Base-by-base conservation (phyloP, 2,329 filamentous ascomycete genomes). In the Samsoniella hepiali region DNA sequence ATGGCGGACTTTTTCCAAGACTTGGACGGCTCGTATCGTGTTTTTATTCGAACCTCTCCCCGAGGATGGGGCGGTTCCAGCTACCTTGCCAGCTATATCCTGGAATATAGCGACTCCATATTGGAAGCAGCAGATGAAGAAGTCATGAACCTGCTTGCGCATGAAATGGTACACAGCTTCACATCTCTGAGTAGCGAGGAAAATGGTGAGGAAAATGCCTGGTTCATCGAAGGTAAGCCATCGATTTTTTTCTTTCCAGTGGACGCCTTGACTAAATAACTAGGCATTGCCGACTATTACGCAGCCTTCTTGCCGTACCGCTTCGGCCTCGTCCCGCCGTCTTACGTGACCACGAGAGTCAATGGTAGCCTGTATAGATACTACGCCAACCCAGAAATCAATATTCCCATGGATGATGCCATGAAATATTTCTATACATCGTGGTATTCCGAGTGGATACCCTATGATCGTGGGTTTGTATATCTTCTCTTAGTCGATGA, bases 111-210 rank as follows among this genome's bases (percentile, higher is more conserved):
- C 29, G 49, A 61, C 11, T 57, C 53, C 10, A 67, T 42, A 9
- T 47, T 36, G 22, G 38, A 51, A 8, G 44, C 57, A 17, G 38
- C 51, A 44, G 59, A 66, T 22, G 56, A 67, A 7, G 32, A 54
- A 13, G 49, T 65, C 11, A 51, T 53, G 13, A 17, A 36, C 5
- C 15, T 65, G 17, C 63, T 67, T n/a, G 65, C 62, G 5, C 65
- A 67, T 34, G 63, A 65, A 53, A 67, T 67, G 65, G 58, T 67
- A 3, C 65, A 67, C 36, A 65, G 65, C 58, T 67, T 66, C 47
- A 62, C 62, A 3, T 10, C 2, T n/a, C 44, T 64, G 6, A 47
- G 44, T 15, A 34, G 49, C 13, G 65, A 66, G 31, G 65, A 65
- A 5, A 59, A 64, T 13, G 64, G 62, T 3, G 38, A 63, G 11